A percentile compares a stretch with the other conserved stretches of the same genome.
Evolutionary conservation across 306 rosid genomes (phyloP).

Genomic region (Trifolium fragiferum): DNA sequence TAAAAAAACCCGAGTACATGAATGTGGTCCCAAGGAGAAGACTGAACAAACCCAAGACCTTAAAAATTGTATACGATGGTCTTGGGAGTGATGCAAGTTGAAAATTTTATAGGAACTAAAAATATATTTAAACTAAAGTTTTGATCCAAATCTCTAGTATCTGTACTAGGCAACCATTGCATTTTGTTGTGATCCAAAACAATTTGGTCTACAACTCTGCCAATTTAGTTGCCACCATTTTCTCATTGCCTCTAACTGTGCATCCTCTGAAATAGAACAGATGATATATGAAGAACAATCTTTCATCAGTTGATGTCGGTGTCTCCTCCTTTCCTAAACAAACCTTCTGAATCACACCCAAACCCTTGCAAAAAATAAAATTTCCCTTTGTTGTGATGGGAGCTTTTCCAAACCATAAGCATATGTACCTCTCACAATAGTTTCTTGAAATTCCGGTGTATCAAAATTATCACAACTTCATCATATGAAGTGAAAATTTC

Average conservation of each 20-base stretch:
- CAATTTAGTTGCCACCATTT: neutral
- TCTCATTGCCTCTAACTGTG: conserved; percentile 53
- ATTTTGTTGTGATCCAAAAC: neutral
- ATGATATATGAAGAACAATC: conserved; percentile 91
- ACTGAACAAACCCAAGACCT: neutral
- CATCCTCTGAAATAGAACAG: conserved; percentile 78
- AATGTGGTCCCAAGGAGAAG: neutral
- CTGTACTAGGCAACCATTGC: neutral
- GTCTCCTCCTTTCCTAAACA: no score
- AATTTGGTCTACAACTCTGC: neutral
- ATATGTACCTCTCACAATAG: no score
- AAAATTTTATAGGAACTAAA: neutral
- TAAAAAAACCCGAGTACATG: neutral
- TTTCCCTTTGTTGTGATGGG: no score
- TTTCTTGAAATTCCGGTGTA: no score
- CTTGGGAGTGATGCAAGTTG: neutral
- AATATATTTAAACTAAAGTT: neutral
- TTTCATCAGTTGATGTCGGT: no score
- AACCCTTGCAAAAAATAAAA: no score
- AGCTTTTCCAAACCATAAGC: no score
- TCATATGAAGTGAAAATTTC: no score
- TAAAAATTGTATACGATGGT: neutral
- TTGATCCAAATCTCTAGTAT: neutral
- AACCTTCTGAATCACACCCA: no score
- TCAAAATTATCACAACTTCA: no score